Evolutionary conservation across 441 rosid genomes (phyloP).

Genomic region (Euphorbia schlechtendalii): DNA sequence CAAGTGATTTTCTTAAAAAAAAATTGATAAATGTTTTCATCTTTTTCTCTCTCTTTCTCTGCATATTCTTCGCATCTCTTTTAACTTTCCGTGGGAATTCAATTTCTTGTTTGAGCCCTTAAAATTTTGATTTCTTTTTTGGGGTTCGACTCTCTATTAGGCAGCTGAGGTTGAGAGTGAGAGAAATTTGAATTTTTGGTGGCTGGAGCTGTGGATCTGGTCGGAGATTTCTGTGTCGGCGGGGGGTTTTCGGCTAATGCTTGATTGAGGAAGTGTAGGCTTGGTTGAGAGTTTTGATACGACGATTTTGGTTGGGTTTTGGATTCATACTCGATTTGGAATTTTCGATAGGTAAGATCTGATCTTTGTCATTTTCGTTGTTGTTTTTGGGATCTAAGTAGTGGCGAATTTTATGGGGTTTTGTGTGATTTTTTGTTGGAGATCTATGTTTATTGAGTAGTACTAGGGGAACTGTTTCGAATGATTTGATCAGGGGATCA

Average conservation of each 20-base stretch:
- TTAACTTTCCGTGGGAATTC: background rate
- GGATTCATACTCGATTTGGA: background rate
- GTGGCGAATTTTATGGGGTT: background rate
- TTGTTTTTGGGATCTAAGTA: constrained; percentile 10
- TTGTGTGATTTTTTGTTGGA: constrained; percentile 22
- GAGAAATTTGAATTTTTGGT: constrained; percentile 21
- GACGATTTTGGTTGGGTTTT: constrained; percentile 7
- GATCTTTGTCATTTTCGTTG: constrained; percentile 5
- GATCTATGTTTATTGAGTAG: constrained; percentile 9
- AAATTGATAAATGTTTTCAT: no score
- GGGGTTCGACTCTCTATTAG: constrained; percentile 7
- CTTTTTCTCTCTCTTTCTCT: constrained; percentile 17
- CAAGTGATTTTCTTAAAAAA: constrained; percentile 11
- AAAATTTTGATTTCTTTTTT: background rate
- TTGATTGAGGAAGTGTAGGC: constrained; percentile 16
- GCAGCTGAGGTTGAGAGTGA: constrained; percentile 10
- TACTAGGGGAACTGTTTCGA: background rate
- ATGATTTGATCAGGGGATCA: constrained; percentile 1
- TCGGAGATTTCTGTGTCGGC: constrained; percentile 10
- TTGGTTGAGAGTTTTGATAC: constrained; percentile 24
- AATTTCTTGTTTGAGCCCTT: background rate
- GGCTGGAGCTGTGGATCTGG: constrained; percentile 31
- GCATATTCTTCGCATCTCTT: constrained; percentile 39
- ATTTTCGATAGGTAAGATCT: constrained; percentile 20
- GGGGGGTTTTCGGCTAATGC: constrained; percentile 17